Base-by-base conservation (phyloP, 306 rosid species). In the Cucurbita maxima region DNA sequence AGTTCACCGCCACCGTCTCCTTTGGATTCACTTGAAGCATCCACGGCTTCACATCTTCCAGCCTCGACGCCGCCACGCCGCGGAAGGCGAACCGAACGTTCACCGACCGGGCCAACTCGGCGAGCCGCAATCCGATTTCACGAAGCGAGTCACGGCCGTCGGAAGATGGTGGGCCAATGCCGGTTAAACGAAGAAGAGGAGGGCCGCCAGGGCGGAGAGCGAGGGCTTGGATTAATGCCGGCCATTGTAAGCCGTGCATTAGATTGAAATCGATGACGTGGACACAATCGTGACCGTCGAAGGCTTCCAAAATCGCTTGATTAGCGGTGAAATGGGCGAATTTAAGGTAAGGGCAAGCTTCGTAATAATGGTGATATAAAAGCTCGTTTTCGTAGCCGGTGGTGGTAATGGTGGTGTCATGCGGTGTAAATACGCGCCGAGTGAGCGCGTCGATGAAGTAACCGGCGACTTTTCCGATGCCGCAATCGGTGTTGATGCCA, bases 241-340 rank as follows among this genome's bases (percentile, higher is more conserved):
- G 96, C 97, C 97, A 92, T 74, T 92, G 97, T 8, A 89, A 78
- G 36, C 97, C 97, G 66, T 90, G 98, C 93, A 88, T 88, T 61
- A 90, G 84, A 77, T 88, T 90, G 82, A 93, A 93, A 40, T 93
- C 98, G 68, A 93, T 83, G 79, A 93, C 97, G 85, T 93, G 98
- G 82, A 93, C 94, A 63, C 86, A 82, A 74, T 87, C 89, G 81
- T 90, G 90, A 45, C 97, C 97, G 54, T 87, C 84, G 75, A 90
- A 88, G 0, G 98, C 89, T 36, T 93, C 98, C 0, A 90, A 54
- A 45, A 93, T 93, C 4, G 98, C 98, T 54, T 93, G 97, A 71
- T 93, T 93, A 0, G 98, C 97, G 3, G 97, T 93, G 79, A 93
- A 93, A 72, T 93, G 98, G 2, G 97, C 98, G 83, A 93, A 93